phyloP scores from a whole-genome alignment of 2,329 filamentous ascomycete species.

The Ceratocystis ficicola region DNA sequence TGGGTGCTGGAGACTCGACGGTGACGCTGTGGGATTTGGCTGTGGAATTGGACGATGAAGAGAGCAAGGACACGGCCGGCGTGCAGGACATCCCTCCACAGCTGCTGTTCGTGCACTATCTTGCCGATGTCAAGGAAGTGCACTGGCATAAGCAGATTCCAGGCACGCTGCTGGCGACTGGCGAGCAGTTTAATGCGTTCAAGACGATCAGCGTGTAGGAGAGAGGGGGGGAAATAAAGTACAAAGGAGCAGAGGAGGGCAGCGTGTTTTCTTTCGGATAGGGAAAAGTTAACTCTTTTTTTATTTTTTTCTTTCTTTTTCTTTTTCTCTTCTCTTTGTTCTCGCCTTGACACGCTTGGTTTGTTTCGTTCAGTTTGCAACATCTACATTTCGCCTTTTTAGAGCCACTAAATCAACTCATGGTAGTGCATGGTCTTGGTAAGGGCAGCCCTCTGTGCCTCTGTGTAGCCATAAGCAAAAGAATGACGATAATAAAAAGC shows the following conservation, averaged over 20 bases:
- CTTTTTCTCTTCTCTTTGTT: not conserved
- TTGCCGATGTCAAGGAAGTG: conserved; percentile 85
- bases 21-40: conserved; percentile 94
- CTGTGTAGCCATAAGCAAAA: too few relatives aligned
- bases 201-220: conserved; percentile 66
- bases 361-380: too few relatives aligned
- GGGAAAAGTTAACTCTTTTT: conserved; percentile 6
- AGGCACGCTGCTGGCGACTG: conserved; percentile 78
- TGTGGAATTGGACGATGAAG: conserved; percentile 93
- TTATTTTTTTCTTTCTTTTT: not conserved
- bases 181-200: conserved; percentile 76
- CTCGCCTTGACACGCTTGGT: too few relatives aligned
- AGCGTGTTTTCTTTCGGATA: conserved; percentile 1
- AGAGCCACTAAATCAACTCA: too few relatives aligned
- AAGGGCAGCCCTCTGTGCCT: too few relatives aligned
- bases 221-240: conserved; percentile 15
- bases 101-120: conserved; percentile 91
- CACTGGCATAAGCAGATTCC: conserved; percentile 98
- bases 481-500: too few relatives aligned
- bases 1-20: conserved; percentile 85
- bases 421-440: too few relatives aligned
- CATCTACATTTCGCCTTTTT: too few relatives aligned
- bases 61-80: conserved; percentile 78
- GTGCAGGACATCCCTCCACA: conserved; percentile 87
- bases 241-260: conserved; percentile 9